These are phyloP conservation scores for Triadica sebifera DNA, from an alignment of 345 rosid genomes.

Conservation along the genomic window DNA sequence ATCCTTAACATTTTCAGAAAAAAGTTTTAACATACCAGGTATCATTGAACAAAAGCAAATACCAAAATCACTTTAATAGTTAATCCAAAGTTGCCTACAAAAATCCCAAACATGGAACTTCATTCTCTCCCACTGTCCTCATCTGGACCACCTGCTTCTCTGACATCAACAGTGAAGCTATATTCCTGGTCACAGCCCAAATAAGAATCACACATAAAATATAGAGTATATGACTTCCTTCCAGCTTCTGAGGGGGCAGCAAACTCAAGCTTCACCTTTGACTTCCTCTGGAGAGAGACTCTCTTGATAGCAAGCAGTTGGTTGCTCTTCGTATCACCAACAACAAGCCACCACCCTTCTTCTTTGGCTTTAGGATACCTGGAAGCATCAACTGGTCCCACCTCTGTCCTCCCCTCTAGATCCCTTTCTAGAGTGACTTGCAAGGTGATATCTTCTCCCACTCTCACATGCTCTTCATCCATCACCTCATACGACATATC, in stretches of 20 bases:
- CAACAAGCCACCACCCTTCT: constrained; percentile 98
- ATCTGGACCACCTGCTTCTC: constrained; percentile 28
- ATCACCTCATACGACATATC: constrained; percentile 67
- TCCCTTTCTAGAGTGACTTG: constrained; percentile 74
- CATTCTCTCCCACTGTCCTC: constrained; percentile 22
- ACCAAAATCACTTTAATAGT: not conserved
- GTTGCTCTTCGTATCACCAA: constrained; percentile 77
- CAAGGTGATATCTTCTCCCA: constrained; percentile 60
- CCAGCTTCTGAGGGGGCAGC: constrained; percentile 64
- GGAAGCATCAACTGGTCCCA: constrained; percentile 66
- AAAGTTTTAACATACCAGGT: not conserved
- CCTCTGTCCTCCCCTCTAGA: constrained; percentile 75
- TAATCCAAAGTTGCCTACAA: too few species aligned
- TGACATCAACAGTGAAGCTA: constrained; percentile 53
- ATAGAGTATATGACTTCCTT: constrained; percentile 57
- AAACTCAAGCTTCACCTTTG: constrained; percentile 77
- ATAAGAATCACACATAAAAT: constrained; percentile 88
- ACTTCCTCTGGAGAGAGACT: constrained; percentile 71
- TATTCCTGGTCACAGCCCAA: constrained; percentile 92
- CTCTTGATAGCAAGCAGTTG: constrained; percentile 84
- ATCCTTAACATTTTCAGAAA: not conserved
- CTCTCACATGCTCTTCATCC: constrained; percentile 47
- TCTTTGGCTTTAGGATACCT: constrained; percentile 81
- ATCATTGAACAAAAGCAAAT: not conserved
- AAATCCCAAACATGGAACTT: too few species aligned